phyloP scores from a whole-genome alignment of 257 asterid species.

The Schizonepeta tenuifolia region DNA sequence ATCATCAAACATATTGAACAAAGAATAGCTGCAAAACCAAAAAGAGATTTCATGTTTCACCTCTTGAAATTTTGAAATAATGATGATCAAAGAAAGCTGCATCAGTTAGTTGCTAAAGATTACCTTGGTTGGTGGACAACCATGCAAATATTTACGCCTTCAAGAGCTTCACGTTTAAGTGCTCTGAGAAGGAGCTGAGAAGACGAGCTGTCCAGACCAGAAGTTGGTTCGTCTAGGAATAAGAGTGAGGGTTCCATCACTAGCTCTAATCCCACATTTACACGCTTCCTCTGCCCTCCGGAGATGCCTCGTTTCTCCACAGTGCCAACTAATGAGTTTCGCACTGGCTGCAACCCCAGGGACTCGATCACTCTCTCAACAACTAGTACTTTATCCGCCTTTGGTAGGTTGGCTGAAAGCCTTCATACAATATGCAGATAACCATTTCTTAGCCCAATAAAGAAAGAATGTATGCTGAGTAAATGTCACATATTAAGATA shows the following conservation, averaged over 20 bases:
- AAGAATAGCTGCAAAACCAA: conserved; percentile 65
- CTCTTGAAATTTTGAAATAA: conserved; percentile 14
- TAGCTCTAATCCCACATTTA: conserved; percentile 93
- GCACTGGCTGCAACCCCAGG: conserved; percentile 78
- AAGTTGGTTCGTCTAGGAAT: conserved; percentile 91
- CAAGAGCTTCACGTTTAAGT: conserved; percentile 93
- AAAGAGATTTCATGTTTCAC: background rate
- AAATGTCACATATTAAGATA: background rate
- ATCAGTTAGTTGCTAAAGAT: background rate
- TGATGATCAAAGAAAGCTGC: background rate
- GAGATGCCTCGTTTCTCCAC: conserved; percentile 93
- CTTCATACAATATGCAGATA: conserved; percentile 50
- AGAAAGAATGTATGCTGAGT: background rate
- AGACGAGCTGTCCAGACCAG: conserved; percentile 95
- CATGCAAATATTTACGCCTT: conserved; percentile 95
- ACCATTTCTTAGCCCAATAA: conserved; percentile 30
- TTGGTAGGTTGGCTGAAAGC: conserved; percentile 74
- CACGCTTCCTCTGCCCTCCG: conserved; percentile 96
- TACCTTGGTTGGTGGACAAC: conserved; percentile 99
- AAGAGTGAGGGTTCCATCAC: conserved; percentile 97
- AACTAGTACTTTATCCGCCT: conserved; percentile 82
- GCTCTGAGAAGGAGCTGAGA: conserved; percentile 93
- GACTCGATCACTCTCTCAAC: conserved; percentile 89
- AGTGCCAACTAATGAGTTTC: conserved; percentile 86
- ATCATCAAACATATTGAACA: conserved; percentile 92